These are phyloP conservation scores for Omphalotus guepiniiformis DNA, from an alignment of 768 basidiomycete genomes.

Conservation along the genomic window DNA sequence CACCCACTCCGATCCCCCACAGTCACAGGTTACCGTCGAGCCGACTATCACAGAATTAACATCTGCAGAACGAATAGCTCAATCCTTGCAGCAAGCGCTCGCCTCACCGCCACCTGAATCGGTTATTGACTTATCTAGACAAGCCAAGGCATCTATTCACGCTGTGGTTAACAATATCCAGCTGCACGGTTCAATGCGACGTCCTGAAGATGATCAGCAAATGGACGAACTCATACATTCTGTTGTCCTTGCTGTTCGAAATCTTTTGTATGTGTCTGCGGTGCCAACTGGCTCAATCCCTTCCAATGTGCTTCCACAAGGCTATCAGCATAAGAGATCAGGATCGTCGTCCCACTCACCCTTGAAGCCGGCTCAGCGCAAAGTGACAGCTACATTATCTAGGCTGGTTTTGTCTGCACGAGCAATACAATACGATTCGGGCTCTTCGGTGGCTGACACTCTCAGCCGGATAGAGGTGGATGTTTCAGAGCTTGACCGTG, in stretches of 20 bases:
- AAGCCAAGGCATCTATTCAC: constrained; percentile 55
- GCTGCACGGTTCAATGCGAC: constrained; percentile 36
- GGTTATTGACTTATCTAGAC: constrained; percentile 57
- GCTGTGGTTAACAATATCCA: constrained; percentile 61
- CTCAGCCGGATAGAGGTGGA: constrained; percentile 70
- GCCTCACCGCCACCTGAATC: constrained; percentile 54
- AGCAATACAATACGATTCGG: constrained; percentile 80
- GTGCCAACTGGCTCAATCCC: constrained; percentile 60
- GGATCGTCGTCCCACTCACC: constrained; percentile 47
- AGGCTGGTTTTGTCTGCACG: constrained; percentile 89
- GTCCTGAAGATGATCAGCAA: constrained; percentile 48
- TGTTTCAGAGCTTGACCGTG: constrained; percentile 71
- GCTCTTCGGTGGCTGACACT: constrained; percentile 56
- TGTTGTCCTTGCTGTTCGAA: constrained; percentile 70
- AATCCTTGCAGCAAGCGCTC: constrained; percentile 57
- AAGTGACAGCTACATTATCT: constrained; percentile 85
- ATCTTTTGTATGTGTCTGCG: constrained; percentile 68
- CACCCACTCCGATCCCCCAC: not conserved
- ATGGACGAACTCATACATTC: constrained; percentile 61
- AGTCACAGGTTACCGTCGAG: not conserved
- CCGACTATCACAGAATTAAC: constrained; percentile 45
- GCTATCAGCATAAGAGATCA: constrained; percentile 29
- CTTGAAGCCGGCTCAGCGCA: constrained; percentile 77
- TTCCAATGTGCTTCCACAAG: constrained; percentile 45
- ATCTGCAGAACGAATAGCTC: constrained; percentile 63